Percentiles rank a stretch among this genome's conserved stretches.
Conservation (phyloP, 148 eudicot genomes). For the Drosera capensis region DNA sequence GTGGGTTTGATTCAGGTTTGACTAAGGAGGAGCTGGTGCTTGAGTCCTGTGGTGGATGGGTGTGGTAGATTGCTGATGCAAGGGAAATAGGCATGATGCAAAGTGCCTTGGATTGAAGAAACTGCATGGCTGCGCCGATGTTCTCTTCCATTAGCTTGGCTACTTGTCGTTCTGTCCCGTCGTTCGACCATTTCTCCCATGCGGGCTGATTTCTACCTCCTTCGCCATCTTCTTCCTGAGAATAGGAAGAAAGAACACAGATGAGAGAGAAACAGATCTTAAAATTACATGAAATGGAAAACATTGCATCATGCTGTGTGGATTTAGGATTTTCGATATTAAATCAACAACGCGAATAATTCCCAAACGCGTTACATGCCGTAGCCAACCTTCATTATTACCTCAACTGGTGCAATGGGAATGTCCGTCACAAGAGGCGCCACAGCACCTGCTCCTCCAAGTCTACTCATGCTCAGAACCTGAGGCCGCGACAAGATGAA, state of each 20-base stretch:
- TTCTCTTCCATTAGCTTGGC: conserved; percentile 62
- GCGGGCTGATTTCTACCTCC: conserved; percentile 19
- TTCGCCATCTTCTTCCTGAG: conserved; percentile 24
- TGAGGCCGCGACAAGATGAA: conserved; percentile 16
- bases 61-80: conserved; percentile 21
- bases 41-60: neutral
- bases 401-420: conserved; percentile 56
- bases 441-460: conserved; percentile 71
- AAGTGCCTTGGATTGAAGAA: conserved; percentile 54
- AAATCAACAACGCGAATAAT: too few relatives aligned
- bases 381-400: conserved; percentile 10
- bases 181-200: conserved; percentile 56
- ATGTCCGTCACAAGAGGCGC: conserved; percentile 59
- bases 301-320: too few relatives aligned
- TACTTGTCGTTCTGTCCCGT: conserved; percentile 44
- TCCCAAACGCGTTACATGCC: too few relatives aligned
- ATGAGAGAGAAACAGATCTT: neutral
- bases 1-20: conserved; percentile 5
- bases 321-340: too few relatives aligned
- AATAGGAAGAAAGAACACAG: neutral
- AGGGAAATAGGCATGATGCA: conserved; percentile 76
- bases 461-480: conserved; percentile 75
- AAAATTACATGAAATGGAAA: too few relatives aligned
- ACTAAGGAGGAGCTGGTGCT: conserved; percentile 13
- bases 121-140: conserved; percentile 63